These are phyloP conservation scores for Echria macrotheca DNA, from an alignment of 495 filamentous ascomycete species.

Conservation along the genomic window DNA sequence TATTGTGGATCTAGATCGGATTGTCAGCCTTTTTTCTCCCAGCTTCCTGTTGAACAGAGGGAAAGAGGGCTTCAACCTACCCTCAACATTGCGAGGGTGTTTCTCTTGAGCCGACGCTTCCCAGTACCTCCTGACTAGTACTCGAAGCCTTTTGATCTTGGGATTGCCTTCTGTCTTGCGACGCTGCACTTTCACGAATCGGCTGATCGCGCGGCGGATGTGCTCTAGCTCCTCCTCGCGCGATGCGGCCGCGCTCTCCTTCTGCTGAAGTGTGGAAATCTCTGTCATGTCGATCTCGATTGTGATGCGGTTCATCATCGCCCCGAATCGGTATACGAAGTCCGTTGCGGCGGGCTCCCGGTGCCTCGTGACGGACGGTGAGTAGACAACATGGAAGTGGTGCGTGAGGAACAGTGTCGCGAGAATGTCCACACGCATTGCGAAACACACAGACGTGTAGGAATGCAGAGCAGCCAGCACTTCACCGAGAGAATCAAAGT, in stretches of 20 bases:
- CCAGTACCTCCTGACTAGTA: constrained; percentile 26
- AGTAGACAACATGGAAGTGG: constrained; percentile 27
- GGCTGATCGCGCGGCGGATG: constrained; percentile 5
- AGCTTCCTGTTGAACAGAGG: background rate
- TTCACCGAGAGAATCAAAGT: constrained; percentile 20
- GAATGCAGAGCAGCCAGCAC: constrained; percentile 9
- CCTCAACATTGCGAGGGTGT: constrained; percentile 8
- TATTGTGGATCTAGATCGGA: no score
- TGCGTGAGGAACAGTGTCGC: constrained; percentile 20
- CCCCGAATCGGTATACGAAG: constrained; percentile 19
- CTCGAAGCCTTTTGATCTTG: constrained; percentile 18
- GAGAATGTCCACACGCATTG: constrained; percentile 22
- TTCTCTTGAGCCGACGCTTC: no score
- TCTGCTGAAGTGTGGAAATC: no score
- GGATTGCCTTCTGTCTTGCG: constrained; percentile 4
- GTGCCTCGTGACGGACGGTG: constrained; percentile 16
- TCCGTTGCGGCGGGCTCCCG: constrained; percentile 13
- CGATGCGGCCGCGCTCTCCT: constrained; percentile 10
- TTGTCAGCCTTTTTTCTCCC: no score
- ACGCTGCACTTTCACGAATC: constrained; percentile 16
- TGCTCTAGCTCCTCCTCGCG: constrained; percentile 8
- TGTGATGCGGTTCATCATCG: constrained; percentile 24
- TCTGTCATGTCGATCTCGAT: constrained; percentile 28
- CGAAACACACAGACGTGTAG: constrained; percentile 20
- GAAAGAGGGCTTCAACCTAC: background rate